These are phyloP conservation scores for Bauhinia variegata DNA, from an alignment of 306 rosid species.

Conservation along the genomic window DNA sequence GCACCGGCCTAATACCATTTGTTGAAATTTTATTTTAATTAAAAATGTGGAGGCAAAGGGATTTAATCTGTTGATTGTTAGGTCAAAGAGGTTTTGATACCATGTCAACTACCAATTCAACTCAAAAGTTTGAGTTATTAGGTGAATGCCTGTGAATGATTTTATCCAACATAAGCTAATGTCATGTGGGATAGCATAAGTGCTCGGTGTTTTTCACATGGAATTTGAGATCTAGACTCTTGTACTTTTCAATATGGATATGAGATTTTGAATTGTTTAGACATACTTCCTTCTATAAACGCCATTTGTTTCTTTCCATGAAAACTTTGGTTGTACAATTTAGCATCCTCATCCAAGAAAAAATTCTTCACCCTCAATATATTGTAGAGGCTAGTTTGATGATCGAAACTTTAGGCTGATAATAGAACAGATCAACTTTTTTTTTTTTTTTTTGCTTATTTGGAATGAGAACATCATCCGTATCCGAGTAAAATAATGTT, in stretches of 20 bases:
- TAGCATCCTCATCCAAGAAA: neutral
- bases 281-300: neutral
- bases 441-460: neutral
- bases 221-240: neutral
- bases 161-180: too few species aligned
- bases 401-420: neutral
- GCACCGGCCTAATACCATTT: too few species aligned
- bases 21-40: too few species aligned
- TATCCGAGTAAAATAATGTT: too few species aligned
- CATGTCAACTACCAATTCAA: too few species aligned
- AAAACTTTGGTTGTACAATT: neutral
- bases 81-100: too few species aligned
- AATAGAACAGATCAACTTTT: neutral
- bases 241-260: slow-evolving; percentile 1
- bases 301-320: neutral
- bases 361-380: slow-evolving; percentile 4
- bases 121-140: too few species aligned
- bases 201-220: neutral
- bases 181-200: slow-evolving; percentile 2
- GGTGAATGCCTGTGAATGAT: too few species aligned
- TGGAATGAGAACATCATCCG: too few species aligned
- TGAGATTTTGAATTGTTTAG: neutral
- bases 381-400: neutral
- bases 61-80: too few species aligned
- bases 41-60: too few species aligned